These are phyloP conservation scores for Fragaria ananassa DNA, from an alignment of 306 rosid genomes.

Conservation along the genomic window DNA sequence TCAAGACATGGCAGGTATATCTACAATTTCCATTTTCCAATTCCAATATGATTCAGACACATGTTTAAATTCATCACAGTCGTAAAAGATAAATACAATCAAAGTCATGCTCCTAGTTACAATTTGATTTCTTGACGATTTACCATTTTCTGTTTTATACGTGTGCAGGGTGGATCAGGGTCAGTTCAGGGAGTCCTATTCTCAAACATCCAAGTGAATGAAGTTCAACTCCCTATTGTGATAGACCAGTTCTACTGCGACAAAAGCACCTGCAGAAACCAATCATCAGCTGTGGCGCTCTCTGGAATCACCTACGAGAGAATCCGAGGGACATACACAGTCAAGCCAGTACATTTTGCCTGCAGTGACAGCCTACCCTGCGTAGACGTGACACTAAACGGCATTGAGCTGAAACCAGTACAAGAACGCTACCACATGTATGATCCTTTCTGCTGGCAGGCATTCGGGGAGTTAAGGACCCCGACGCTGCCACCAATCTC, in stretches of 20 bases:
- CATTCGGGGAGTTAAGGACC: conserved; percentile 78
- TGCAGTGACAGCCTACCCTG: conserved; percentile 95
- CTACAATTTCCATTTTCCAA: conserved; percentile 11
- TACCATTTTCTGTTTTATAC: background rate
- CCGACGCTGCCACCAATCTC: conserved; percentile 81
- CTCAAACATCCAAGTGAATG: conserved; percentile 81
- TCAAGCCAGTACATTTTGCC: conserved; percentile 88
- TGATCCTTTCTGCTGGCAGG: conserved; percentile 88
- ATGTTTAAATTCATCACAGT: background rate
- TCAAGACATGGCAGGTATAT: conserved; percentile 98
- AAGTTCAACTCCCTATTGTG: conserved; percentile 87
- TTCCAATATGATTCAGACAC: background rate
- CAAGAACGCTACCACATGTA: conserved; percentile 77
- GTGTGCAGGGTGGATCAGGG: conserved; percentile 89
- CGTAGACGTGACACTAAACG: conserved; percentile 68
- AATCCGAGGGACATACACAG: conserved; percentile 81
- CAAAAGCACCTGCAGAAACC: conserved; percentile 68
- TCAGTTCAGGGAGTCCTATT: conserved; percentile 81
- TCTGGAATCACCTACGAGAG: conserved; percentile 90
- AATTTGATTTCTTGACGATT: background rate
- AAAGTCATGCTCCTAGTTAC: background rate
- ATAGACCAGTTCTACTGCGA: conserved; percentile 97
- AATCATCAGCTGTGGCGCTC: conserved; percentile 74
- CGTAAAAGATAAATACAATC: background rate
- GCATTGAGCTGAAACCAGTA: conserved; percentile 64